phyloP scores from a whole-genome alignment of 2,329 filamentous ascomycete genomes.

The Aspergillus brunneoviolaceus region DNA sequence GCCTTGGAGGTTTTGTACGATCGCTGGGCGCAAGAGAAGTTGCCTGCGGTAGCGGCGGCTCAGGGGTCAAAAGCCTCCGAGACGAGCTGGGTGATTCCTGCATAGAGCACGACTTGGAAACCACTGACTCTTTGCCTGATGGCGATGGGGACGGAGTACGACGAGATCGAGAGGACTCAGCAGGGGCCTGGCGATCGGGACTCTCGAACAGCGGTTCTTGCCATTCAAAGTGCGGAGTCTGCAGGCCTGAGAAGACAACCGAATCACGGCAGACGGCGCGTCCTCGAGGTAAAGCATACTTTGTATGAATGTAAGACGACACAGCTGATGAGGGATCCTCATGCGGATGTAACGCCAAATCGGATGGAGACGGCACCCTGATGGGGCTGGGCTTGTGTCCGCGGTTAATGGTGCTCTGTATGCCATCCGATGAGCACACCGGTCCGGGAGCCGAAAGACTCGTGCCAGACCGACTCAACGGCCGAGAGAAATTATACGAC shows the following conservation, averaged over 20 bases:
- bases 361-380: constrained; percentile 26
- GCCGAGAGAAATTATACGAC: constrained; percentile 91
- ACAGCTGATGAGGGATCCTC: constrained; percentile 48
- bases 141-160: constrained; percentile 36
- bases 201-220: constrained; percentile 55
- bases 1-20: neutral
- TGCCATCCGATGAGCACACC: constrained; percentile 26
- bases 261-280: constrained; percentile 72
- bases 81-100: constrained; percentile 27
- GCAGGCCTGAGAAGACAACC: constrained; percentile 56
- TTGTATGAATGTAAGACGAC: constrained; percentile 82
- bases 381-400: constrained; percentile 36
- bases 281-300: constrained; percentile 78
- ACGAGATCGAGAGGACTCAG: constrained; percentile 22
- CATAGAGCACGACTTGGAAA: constrained; percentile 31
- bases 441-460: constrained; percentile 37
- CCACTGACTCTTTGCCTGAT: constrained; percentile 17
- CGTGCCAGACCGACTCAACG: constrained; percentile 63
- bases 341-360: constrained; percentile 19
- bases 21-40: constrained; percentile 5
- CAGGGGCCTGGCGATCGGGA: constrained; percentile 33
- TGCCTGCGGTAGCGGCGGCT: constrained; percentile 6
- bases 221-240: constrained; percentile 61
- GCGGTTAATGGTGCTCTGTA: constrained; percentile 27
- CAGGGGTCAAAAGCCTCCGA: constrained; percentile 15